Percentiles rank a stretch among this genome's conserved stretches.
phyloP scores from a whole-genome alignment of 148 eudicot genomes.

The Polygonum aviculare region DNA sequence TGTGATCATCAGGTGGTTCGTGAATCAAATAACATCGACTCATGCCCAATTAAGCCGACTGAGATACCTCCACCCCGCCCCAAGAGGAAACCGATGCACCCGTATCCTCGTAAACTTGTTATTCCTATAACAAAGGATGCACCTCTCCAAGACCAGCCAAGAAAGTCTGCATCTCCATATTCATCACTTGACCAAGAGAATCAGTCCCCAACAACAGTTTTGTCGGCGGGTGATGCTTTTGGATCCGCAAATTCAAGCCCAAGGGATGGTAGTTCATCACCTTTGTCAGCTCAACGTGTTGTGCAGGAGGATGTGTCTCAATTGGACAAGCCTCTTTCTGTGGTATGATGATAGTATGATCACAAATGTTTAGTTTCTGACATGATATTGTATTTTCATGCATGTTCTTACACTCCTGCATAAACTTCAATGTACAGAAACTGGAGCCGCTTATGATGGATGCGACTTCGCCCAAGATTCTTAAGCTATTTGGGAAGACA shows the following conservation, averaged over 20 bases:
- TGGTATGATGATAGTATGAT: constrained; percentile 28
- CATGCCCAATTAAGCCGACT: constrained; percentile 37
- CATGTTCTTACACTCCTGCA: background rate
- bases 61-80: constrained; percentile 98
- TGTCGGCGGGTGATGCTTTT: constrained; percentile 44
- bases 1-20: constrained; percentile 59
- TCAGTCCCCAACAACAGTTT: constrained; percentile 75
- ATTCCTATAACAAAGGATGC: constrained; percentile 26
- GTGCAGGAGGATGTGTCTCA: constrained; percentile 22
- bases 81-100: constrained; percentile 76
- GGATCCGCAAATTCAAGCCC: constrained; percentile 25
- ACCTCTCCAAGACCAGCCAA: constrained; percentile 15
- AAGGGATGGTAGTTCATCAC: constrained; percentile 34
- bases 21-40: constrained; percentile 26
- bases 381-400: no score
- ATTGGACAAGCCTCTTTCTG: constrained; percentile 26
- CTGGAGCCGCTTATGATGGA: constrained; percentile 35
- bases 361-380: no score
- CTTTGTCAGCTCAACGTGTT: constrained; percentile 28
- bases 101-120: constrained; percentile 78
- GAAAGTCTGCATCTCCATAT: constrained; percentile 39
- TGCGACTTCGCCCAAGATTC: constrained; percentile 27
- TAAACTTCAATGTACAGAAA: constrained; percentile 33
- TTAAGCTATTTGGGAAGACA: constrained; percentile 82
- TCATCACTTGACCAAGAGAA: constrained; percentile 41